Conservation (phyloP, 345 rosid species). For the Arabidopsis thaliana region TAIR10.1 NC_003075.7:1468001-1468500, state of each 20-base stretch:
- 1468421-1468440: neutral
- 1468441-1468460: neutral
- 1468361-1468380: slow-evolving; percentile 92
- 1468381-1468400: slow-evolving; percentile 28
- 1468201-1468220: slow-evolving; percentile 75
- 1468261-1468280: slow-evolving; percentile 92
- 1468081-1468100: slow-evolving; percentile 73
- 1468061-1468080: slow-evolving; percentile 75
- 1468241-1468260: slow-evolving; percentile 92
- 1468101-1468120: slow-evolving; percentile 81
- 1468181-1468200: slow-evolving; percentile 95
- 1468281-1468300: slow-evolving; percentile 84
- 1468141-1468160: slow-evolving; percentile 76
- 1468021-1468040: slow-evolving; percentile 56
- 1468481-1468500: slow-evolving; percentile 85
- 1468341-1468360: slow-evolving; percentile 81
- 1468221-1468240: slow-evolving; percentile 79
- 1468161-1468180: slow-evolving; percentile 95
- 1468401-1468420: neutral
- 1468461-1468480: slow-evolving; percentile 78
- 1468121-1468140: slow-evolving; percentile 73
- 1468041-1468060: slow-evolving; percentile 75
- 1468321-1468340: slow-evolving; percentile 82
- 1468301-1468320: slow-evolving; percentile 93
- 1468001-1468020: slow-evolving; percentile 70